A percentile compares a stretch with the other conserved stretches of the same genome.
Conservation (phyloP, 1,139 yeast species). For the Geotrichum fermentans region DNA sequence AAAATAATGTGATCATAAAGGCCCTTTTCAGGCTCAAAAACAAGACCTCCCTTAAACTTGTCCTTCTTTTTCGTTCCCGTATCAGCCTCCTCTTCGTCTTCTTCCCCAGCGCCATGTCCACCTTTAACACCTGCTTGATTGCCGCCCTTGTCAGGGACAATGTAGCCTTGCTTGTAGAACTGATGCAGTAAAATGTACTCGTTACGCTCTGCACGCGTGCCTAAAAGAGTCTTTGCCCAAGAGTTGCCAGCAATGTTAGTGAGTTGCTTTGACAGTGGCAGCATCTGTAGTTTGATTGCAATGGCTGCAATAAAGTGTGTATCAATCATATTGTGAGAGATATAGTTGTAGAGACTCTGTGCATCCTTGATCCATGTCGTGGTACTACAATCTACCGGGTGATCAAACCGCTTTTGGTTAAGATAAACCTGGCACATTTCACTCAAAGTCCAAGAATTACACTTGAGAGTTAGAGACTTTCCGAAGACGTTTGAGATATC, state of each 20-base stretch:
- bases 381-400: conserved; percentile 63
- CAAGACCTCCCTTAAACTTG: conserved; percentile 92
- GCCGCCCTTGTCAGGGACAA: conserved; percentile 74
- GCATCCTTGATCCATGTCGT: conserved; percentile 56
- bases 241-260: conserved; percentile 96
- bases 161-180: conserved; percentile 70
- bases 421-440: conserved; percentile 86
- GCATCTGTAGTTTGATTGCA: conserved; percentile 76
- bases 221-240: conserved; percentile 92
- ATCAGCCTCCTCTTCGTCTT: conserved; percentile 28
- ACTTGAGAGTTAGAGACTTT: conserved; percentile 81
- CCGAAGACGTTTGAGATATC: conserved; percentile 96
- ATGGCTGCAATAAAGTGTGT: conserved; percentile 66
- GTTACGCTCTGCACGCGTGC: conserved; percentile 95
- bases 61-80: conserved; percentile 49
- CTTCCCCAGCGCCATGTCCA: conserved; percentile 32
- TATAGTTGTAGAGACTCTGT: conserved; percentile 58
- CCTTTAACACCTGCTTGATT: conserved; percentile 31
- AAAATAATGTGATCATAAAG: conserved; percentile 80
- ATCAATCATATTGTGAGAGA: conserved; percentile 63
- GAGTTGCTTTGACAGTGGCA: conserved; percentile 84
- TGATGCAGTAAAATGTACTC: conserved; percentile 92
- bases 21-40: conserved; percentile 95
- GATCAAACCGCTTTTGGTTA: conserved; percentile 59
- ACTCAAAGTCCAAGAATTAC: conserved; percentile 92